phyloP scores from a whole-genome alignment of 306 rosid species.

The Malus sieversii region DNA sequence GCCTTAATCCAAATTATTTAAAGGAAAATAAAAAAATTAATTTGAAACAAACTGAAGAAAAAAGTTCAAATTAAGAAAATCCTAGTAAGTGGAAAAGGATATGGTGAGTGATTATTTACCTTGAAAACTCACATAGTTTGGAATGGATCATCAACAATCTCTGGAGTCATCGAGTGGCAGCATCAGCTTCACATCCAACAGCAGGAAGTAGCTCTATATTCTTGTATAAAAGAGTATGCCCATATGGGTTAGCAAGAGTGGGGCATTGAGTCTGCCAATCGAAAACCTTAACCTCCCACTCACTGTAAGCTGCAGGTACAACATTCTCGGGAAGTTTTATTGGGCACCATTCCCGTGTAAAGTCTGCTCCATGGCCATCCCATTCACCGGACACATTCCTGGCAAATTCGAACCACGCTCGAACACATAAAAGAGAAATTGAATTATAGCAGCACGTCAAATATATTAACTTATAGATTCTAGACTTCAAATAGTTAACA shows the following conservation, averaged over 20 bases:
- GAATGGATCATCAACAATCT: too few species aligned
- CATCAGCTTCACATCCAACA: constrained; percentile 96
- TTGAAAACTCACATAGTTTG: too few species aligned
- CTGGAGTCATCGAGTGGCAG: constrained; percentile 43
- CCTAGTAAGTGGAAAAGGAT: too few species aligned
- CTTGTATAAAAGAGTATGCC: constrained; percentile 46
- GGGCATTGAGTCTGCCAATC: constrained; percentile 99
- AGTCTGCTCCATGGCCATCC: constrained; percentile 94
- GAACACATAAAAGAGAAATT: too few species aligned
- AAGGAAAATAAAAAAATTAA: too few species aligned
- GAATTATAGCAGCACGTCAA: too few species aligned
- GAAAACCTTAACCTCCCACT: constrained; percentile 68
- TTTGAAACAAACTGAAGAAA: too few species aligned
- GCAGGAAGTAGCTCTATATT: constrained; percentile 76
- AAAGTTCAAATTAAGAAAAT: too few species aligned
- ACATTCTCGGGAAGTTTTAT: constrained; percentile 74
- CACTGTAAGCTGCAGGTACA: constrained; percentile 83
- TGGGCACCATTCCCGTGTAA: constrained; percentile 30
- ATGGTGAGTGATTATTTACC: too few species aligned
- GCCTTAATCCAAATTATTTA: too few species aligned
- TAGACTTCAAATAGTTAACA: too few species aligned
- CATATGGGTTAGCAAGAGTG: constrained; percentile 68
- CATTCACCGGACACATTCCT: constrained; percentile 84
- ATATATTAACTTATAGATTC: too few species aligned
- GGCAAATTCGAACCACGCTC: not conserved